Conservation (phyloP, 192 early-diverging fungal genomes). For the Coemansia sp. region DNA sequence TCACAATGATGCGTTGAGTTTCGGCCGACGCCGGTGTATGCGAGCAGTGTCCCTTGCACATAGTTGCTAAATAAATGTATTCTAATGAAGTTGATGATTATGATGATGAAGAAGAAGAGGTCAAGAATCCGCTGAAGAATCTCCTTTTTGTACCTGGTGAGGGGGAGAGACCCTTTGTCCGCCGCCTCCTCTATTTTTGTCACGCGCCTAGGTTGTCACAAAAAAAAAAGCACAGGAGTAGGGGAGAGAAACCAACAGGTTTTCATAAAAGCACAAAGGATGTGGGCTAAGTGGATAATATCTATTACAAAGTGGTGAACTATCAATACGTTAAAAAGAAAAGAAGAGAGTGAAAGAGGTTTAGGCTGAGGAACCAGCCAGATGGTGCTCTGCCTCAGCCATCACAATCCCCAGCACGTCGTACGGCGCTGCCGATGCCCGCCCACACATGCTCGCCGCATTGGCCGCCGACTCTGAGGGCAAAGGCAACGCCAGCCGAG, state of each 20-base stretch:
- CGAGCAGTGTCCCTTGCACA: background rate
- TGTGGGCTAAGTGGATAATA: background rate
- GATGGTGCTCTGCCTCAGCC: slow-evolving; percentile 43
- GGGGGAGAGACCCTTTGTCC: too few relatives aligned
- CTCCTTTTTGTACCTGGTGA: too few relatives aligned
- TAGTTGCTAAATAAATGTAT: background rate
- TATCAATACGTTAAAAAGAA: background rate
- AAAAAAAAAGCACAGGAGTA: background rate
- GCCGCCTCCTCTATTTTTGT: background rate
- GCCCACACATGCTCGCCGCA: slow-evolving; percentile 38
- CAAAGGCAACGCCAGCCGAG: slow-evolving; percentile 48
- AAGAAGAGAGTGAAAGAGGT: background rate
- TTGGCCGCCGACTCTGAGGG: slow-evolving; percentile 31
- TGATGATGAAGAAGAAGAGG: background rate
- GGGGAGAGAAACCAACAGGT: background rate
- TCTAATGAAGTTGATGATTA: background rate
- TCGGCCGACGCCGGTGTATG: background rate
- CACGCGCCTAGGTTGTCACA: background rate
- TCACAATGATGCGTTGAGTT: background rate
- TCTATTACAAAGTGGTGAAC: background rate
- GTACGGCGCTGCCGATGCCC: slow-evolving; percentile 40
- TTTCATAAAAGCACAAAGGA: too few relatives aligned
- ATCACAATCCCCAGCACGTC: slow-evolving; percentile 54
- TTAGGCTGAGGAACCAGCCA: slow-evolving; percentile 36
- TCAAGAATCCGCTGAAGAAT: background rate